Percentiles rank a stretch among this genome's conserved stretches.
These are phyloP conservation scores for Heterobasidion parviporum DNA, from an alignment of 1,284 basidiomycete genomes.

Conservation along the genomic window DNA sequence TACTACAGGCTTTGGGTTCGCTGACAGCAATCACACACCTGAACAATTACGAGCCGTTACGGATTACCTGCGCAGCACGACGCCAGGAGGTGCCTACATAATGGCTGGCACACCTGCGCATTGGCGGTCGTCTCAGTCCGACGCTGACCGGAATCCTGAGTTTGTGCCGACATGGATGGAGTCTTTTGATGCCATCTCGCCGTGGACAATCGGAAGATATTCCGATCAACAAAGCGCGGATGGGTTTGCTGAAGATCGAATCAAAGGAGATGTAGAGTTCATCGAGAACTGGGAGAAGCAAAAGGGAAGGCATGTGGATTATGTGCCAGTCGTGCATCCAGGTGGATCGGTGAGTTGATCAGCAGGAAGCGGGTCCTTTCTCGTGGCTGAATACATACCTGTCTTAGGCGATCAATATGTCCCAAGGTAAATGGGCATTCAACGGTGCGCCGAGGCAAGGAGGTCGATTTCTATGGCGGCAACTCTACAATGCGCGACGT, in stretches of 20 bases:
- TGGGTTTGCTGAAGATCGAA: slow-evolving; percentile 46
- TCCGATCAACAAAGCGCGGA: slow-evolving; percentile 48
- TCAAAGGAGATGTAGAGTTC: slow-evolving; percentile 53
- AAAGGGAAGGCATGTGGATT: slow-evolving; percentile 28
- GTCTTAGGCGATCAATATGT: slow-evolving; percentile 55
- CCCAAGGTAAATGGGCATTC: slow-evolving; percentile 56
- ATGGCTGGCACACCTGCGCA: slow-evolving; percentile 59
- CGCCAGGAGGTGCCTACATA: slow-evolving; percentile 66
- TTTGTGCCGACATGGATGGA: slow-evolving; percentile 61
- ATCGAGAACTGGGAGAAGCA: slow-evolving; percentile 40
- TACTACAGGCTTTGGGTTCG: slow-evolving; percentile 52
- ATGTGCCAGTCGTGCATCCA: slow-evolving; percentile 67
- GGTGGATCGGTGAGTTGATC: slow-evolving; percentile 57
- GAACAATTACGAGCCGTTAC: slow-evolving; percentile 45
- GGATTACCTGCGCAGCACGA: slow-evolving; percentile 44
- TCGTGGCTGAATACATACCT: neutral
- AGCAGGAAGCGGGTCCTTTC: neutral
- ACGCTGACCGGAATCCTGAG: slow-evolving; percentile 56
- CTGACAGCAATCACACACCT: slow-evolving; percentile 54
- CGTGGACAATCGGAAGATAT: slow-evolving; percentile 69
- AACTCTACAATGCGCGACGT: slow-evolving; percentile 55
- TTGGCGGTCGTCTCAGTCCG: slow-evolving; percentile 60
- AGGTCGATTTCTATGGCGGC: slow-evolving; percentile 68
- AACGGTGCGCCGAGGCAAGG: slow-evolving; percentile 62
- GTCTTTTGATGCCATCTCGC: slow-evolving; percentile 67